Conservation (phyloP, 345 rosid genomes). For the Pistacia atlantica region DNA sequence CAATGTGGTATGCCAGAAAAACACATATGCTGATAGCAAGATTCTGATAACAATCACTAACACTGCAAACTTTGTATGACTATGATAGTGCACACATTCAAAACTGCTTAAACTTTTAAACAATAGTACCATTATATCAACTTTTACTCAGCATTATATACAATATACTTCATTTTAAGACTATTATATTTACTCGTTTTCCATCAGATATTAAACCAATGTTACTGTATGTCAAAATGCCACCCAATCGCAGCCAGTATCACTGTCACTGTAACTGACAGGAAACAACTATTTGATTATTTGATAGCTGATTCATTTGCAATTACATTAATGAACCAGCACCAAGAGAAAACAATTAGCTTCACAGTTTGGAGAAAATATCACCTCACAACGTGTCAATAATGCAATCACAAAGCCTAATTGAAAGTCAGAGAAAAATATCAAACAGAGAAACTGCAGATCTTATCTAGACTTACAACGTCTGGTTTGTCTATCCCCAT, state of each 20-base stretch:
- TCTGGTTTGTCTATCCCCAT: constrained; percentile 98
- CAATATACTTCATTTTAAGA: no score
- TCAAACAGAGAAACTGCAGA: constrained; percentile 9
- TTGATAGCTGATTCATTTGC: background rate
- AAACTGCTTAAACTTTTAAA: background rate
- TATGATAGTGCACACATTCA: background rate
- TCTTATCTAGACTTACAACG: constrained; percentile 63
- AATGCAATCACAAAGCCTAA: constrained; percentile 9
- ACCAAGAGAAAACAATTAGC: background rate
- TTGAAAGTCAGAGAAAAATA: background rate
- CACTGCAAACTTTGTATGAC: background rate
- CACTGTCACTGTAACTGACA: background rate
- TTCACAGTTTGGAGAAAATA: constrained; percentile 1
- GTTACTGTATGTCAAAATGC: no score
- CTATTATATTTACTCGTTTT: no score
- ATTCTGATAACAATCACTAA: background rate
- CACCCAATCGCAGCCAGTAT: background rate
- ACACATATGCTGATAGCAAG: background rate
- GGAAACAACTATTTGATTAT: background rate
- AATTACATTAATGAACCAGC: constrained; percentile 9
- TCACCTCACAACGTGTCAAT: background rate
- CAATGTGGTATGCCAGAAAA: background rate
- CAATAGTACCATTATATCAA: background rate
- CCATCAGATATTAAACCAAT: no score
- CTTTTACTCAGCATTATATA: no score